Percentiles rank a stretch among this genome's conserved stretches.
Conservation (phyloP, 208 protist species). For the Trypanosoma avium region DNA sequence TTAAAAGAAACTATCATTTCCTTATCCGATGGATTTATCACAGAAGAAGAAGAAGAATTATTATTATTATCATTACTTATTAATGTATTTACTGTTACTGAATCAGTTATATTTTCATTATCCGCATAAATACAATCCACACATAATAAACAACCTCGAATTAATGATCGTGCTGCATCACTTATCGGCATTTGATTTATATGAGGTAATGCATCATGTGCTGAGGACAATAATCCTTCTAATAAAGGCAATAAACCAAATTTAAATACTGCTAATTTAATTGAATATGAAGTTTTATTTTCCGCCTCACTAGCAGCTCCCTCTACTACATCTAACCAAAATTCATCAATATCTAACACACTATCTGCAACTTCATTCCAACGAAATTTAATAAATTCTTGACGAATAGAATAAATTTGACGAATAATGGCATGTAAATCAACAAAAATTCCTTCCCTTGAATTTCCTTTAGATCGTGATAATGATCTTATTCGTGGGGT, state of each 20-base stretch:
- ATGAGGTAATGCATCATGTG: constrained; percentile 69
- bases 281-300: constrained; percentile 30
- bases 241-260: constrained; percentile 78
- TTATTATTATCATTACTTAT: background rate
- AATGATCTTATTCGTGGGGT: background rate
- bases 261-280: constrained; percentile 64
- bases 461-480: background rate
- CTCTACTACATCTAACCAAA: constrained; percentile 75
- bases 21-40: no score
- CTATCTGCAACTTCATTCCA: constrained; percentile 33
- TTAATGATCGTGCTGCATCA: constrained; percentile 66
- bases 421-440: constrained; percentile 39
- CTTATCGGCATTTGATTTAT: constrained; percentile 47
- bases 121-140: constrained; percentile 76
- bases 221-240: constrained; percentile 70
- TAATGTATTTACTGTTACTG: background rate
- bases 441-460: constrained; percentile 13
- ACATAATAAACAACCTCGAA: constrained; percentile 65
- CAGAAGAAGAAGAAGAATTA: background rate
- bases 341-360: constrained; percentile 66
- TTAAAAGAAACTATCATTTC: no score
- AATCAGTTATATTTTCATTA: constrained; percentile 20
- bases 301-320: constrained; percentile 51
- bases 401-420: constrained; percentile 39
- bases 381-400: constrained; percentile 58